Conservation (phyloP, 176 grass and related monocot species). For the Themeda triandra region DNA sequence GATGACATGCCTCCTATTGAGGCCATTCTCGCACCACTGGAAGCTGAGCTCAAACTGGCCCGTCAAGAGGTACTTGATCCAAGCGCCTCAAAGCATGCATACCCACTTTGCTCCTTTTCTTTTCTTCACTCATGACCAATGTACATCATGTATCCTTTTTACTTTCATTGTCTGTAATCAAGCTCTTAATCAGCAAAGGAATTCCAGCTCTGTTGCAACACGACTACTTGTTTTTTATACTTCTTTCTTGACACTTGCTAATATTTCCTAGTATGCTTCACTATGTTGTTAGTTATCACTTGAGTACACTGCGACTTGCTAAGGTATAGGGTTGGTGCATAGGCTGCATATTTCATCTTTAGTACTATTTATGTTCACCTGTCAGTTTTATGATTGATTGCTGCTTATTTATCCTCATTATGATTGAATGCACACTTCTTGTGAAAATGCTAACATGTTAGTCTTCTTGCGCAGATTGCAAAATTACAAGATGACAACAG, state of each 20-base stretch:
- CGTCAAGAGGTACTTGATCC: slow-evolving; percentile 65
- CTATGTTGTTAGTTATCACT: neutral
- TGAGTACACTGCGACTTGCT: neutral
- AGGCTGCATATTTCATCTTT: neutral
- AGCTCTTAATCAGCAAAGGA: neutral
- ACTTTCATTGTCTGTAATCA: neutral
- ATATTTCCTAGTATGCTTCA: neutral
- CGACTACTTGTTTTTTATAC: neutral
- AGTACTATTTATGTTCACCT: slow-evolving; percentile 6
- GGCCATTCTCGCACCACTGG: slow-evolving; percentile 95
- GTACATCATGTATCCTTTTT: neutral
- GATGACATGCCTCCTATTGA: slow-evolving; percentile 98
- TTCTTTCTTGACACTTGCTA: neutral
- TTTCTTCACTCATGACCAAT: neutral
- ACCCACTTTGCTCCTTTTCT: neutral
- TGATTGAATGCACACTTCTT: neutral
- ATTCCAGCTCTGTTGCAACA: neutral
- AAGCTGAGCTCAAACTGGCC: slow-evolving; percentile 85
- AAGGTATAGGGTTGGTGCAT: neutral
- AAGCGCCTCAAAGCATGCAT: neutral
- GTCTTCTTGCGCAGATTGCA: slow-evolving; percentile 48
- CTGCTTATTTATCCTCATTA: neutral
- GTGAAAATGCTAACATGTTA: neutral
- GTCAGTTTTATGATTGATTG: neutral
- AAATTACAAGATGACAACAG: slow-evolving; percentile 80